These are phyloP conservation scores for Linnemannia zychae DNA, from an alignment of 192 early-diverging fungal species.

Conservation along the genomic window DNA sequence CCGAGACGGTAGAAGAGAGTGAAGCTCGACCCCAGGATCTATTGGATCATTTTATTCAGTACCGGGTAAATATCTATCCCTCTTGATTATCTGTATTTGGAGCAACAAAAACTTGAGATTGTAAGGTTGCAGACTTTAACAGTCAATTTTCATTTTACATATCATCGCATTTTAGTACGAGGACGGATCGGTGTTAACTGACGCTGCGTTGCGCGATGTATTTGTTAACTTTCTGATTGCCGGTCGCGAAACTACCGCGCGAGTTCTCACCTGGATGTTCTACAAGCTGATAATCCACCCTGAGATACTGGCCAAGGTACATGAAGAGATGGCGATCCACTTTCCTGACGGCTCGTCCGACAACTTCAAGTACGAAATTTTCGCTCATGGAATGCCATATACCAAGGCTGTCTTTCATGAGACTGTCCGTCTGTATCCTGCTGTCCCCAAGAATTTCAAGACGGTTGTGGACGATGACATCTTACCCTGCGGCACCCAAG, in stretches of 20 bases:
- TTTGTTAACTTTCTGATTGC: conserved; percentile 59
- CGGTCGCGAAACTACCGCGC: conserved; percentile 72
- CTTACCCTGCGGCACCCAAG: conserved; percentile 71
- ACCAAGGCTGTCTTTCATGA: conserved; percentile 60
- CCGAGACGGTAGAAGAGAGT: conserved; percentile 15
- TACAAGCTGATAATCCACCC: conserved; percentile 61
- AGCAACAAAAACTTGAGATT: too few species aligned
- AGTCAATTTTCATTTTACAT: too few species aligned
- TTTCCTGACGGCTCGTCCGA: conserved; percentile 21
- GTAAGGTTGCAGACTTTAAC: too few species aligned
- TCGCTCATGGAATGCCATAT: conserved; percentile 34
- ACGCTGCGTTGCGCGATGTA: conserved; percentile 58
- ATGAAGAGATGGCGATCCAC: conserved; percentile 48
- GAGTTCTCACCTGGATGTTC: conserved; percentile 64
- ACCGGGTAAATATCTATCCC: background rate
- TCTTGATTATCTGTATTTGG: too few species aligned
- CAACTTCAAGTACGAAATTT: conserved; percentile 16
- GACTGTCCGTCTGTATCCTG: conserved; percentile 72
- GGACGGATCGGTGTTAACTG: conserved; percentile 40
- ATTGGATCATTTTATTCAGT: conserved; percentile 55
- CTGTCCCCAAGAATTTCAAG: conserved; percentile 72
- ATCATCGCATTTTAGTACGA: too few species aligned
- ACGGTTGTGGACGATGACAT: conserved; percentile 65
- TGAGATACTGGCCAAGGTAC: conserved; percentile 33
- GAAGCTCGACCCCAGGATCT: conserved; percentile 33